These are phyloP conservation scores for Aspergillus ochraceoroseus DNA, from an alignment of 2,329 filamentous ascomycete species.

Conservation along the genomic window DNA sequence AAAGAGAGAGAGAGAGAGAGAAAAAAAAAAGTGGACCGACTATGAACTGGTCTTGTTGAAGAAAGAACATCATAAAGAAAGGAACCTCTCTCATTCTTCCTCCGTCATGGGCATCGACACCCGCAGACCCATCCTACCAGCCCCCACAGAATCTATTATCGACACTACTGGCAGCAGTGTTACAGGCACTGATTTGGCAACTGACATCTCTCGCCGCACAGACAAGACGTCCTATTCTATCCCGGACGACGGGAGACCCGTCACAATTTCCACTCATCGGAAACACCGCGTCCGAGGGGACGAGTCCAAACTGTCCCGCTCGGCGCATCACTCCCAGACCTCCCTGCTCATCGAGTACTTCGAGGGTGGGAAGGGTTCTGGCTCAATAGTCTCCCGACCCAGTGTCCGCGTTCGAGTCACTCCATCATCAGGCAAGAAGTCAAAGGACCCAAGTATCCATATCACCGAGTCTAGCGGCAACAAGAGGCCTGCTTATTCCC, in stretches of 20 bases:
- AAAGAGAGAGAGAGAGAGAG: no score
- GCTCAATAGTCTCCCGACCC: conserved; percentile 60
- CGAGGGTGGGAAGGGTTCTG: conserved; percentile 65
- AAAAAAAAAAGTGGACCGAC: conserved; percentile 20
- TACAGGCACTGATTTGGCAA: conserved; percentile 46
- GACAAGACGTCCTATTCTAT: conserved; percentile 50
- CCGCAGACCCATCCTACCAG: conserved; percentile 48
- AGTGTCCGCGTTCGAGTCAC: conserved; percentile 78
- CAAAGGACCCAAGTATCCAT: conserved; percentile 59
- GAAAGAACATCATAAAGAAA: conserved; percentile 10
- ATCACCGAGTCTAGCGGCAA: conserved; percentile 75
- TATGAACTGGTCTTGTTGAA: conserved; percentile 37
- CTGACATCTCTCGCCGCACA: conserved; percentile 48
- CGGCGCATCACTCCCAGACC: conserved; percentile 66
- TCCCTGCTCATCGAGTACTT: conserved; percentile 94
- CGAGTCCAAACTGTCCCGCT: conserved; percentile 48
- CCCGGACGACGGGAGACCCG: conserved; percentile 61
- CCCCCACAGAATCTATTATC: conserved; percentile 48
- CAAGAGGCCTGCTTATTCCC: conserved; percentile 65
- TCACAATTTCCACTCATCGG: conserved; percentile 74
- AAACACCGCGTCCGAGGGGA: conserved; percentile 55
- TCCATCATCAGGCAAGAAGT: conserved; percentile 61
- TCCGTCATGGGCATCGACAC: conserved; percentile 47
- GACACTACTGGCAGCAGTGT: conserved; percentile 43
- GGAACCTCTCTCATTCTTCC: conserved; percentile 13